Base-by-base conservation (phyloP, 768 basidiomycete species). In the Pleurotus tuber-regium region DNA sequence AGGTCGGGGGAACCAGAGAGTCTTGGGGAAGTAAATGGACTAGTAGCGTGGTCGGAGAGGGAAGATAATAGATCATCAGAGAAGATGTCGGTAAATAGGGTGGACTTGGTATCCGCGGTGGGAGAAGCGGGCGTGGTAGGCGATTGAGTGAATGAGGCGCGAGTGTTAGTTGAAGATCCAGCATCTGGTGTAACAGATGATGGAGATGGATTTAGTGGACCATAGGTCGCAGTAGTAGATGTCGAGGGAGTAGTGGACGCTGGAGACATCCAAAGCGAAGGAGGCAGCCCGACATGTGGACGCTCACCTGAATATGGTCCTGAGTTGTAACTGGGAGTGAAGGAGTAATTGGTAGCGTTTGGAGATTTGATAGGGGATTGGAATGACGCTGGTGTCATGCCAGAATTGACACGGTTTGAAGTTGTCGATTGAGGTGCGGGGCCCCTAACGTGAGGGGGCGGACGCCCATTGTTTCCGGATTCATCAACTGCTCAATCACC, bases 231-330 rank as follows among this genome's bases (percentile, higher is more conserved):
- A 5, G 77, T 70, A 24, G 77, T 70, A 18, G 75, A 63, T 3
- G 29, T 18, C 35, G 46, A 30, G 3, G 77, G 69, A 11, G 77
- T 66, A 7, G 80, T 64, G 33, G 78, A 77, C 4, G 80, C 70
- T 41, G 88, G 79, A 10, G 89, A 89, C 89, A 92, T 91, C 89
- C 89, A 92, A 33, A 91, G 69, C 33, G 89, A 88, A 2, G 89
- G 87, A 41, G 84, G 86, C 38, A 90, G 70, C 50, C 79, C 78
- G 28, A 73, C 60, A 54, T 72, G 70, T 41, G 77, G 75, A 60
- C 77, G 81, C 59, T 84, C 81, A 62, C 69, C 64, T 57, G 73
- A 59, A 49, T 64, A 67, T 31, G 65, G 57, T 57, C 59, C 64
- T 21, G 46, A 21, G 23, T 48, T 33, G 30, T 31, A 35, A 10